A percentile compares a stretch with the other conserved stretches of the same genome.
Evolutionary conservation across 257 asterid genomes (phyloP).

Genomic region (Solanum lycopersicoides): DNA sequence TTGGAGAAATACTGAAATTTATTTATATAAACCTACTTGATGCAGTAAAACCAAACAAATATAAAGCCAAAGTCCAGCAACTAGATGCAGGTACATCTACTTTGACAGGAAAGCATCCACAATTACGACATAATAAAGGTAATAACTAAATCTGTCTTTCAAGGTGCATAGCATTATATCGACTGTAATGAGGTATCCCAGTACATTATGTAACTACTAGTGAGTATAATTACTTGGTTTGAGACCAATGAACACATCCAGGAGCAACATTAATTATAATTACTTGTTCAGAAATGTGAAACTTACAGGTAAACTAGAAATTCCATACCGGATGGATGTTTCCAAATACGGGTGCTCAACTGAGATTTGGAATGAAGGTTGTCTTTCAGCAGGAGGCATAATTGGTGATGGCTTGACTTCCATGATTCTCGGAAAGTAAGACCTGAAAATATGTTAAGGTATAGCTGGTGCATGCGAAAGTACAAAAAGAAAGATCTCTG

Average conservation of each 20-base stretch:
- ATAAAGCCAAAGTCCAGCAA: not conserved
- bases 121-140: not conserved
- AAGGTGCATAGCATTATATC: not conserved
- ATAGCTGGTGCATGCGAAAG: not conserved
- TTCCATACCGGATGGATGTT: conserved; percentile 15
- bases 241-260: not conserved
- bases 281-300: not conserved
- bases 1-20: not conserved
- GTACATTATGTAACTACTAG: not conserved
- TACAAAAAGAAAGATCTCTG: not conserved
- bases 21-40: not conserved
- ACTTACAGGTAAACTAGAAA: conserved; percentile 27
- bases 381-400: conserved; percentile 5
- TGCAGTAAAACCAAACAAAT: not conserved
- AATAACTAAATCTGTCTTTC: not conserved
- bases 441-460: conserved; percentile 2
- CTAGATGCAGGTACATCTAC: not conserved
- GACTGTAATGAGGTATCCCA: not conserved
- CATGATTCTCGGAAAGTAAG: not conserved
- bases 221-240: not conserved
- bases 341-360: not conserved
- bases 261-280: not conserved
- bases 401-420: not conserved
- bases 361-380: not conserved
- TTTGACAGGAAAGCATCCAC: not conserved